These are phyloP conservation scores for Peronosclerospora sorghi DNA, from an alignment of 352 stramenopile species.

Conservation along the genomic window DNA sequence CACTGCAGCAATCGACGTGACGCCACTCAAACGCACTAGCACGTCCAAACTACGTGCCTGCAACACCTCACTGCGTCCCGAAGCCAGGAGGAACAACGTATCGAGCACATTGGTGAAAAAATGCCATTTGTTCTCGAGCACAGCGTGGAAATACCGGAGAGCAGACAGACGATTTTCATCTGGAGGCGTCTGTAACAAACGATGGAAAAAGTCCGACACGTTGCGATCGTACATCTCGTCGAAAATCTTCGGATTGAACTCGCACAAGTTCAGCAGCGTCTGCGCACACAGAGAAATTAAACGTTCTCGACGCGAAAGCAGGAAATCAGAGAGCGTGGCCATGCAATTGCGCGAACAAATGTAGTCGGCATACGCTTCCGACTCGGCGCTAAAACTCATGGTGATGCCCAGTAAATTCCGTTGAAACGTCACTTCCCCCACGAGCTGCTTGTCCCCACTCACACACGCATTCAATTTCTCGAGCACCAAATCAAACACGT, in stretches of 20 bases:
- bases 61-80: conserved; percentile 35
- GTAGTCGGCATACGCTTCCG: conserved; percentile 41
- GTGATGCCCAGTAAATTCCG: conserved; percentile 61
- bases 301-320: too few species aligned
- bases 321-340: conserved; percentile 41
- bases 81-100: conserved; percentile 62
- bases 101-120: conserved; percentile 53
- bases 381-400: conserved; percentile 61
- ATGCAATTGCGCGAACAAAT: conserved; percentile 47
- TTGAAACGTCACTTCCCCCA: conserved; percentile 72
- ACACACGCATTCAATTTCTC: conserved; percentile 65
- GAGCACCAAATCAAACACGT: conserved; percentile 50
- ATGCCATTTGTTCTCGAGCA: conserved; percentile 42
- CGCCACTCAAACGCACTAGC: conserved; percentile 37
- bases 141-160: conserved; percentile 52
- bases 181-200: conserved; percentile 60
- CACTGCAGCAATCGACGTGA: conserved; percentile 39
- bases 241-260: conserved; percentile 59
- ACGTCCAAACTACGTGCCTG: conserved; percentile 44
- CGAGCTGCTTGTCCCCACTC: conserved; percentile 49
- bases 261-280: too few species aligned
- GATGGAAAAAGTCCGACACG: too few species aligned
- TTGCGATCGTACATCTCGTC: conserved; percentile 51
- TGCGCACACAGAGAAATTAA: too few species aligned
- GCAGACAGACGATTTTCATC: conserved; percentile 66